A percentile compares a stretch with the other conserved stretches of the same genome.
Conservation (phyloP, 1,284 basidiomycete species). For the Ustilago crameri region DNA sequence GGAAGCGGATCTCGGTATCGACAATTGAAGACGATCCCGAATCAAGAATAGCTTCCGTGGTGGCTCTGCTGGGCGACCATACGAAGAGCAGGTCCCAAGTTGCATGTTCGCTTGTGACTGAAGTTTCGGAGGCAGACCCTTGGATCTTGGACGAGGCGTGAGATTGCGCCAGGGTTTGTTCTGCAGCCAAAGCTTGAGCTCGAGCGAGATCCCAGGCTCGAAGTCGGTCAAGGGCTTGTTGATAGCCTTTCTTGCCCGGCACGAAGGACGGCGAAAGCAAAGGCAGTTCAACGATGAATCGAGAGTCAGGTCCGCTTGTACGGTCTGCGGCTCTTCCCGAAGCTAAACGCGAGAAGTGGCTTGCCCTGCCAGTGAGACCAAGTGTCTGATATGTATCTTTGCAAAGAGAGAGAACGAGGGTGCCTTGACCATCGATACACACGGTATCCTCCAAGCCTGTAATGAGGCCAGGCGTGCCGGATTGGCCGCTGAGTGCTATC, state of each 20-base stretch:
- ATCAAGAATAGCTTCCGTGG: conserved; percentile 4
- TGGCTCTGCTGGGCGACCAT: conserved; percentile 29
- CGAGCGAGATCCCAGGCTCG: conserved; percentile 54
- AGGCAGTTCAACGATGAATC: conserved; percentile 61
- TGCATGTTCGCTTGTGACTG: conserved; percentile 29
- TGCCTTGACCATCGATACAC: conserved; percentile 62
- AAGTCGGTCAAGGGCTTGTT: conserved; percentile 51
- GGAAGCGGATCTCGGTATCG: conserved; percentile 35
- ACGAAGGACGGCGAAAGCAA: conserved; percentile 58
- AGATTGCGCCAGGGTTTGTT: conserved; percentile 20
- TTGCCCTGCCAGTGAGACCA: conserved; percentile 59
- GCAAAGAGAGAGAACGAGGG: conserved; percentile 60
- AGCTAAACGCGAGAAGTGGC: conserved; percentile 51
- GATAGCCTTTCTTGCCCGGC: conserved; percentile 61
- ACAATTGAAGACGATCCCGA: not conserved
- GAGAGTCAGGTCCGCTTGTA: conserved; percentile 50
- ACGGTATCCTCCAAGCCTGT: conserved; percentile 53
- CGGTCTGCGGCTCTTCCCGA: conserved; percentile 64
- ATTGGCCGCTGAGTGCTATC: conserved; percentile 46
- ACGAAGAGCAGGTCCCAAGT: conserved; percentile 52
- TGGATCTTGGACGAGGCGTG: conserved; percentile 27
- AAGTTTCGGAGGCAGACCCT: not conserved
- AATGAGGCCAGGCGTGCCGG: conserved; percentile 23
- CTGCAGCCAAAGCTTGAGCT: conserved; percentile 8
- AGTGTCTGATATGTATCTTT: conserved; percentile 66